Percentiles rank a stretch among this genome's conserved stretches.
Evolutionary conservation across 345 rosid species (phyloP).

Genomic region (Gossypium bickii): DNA sequence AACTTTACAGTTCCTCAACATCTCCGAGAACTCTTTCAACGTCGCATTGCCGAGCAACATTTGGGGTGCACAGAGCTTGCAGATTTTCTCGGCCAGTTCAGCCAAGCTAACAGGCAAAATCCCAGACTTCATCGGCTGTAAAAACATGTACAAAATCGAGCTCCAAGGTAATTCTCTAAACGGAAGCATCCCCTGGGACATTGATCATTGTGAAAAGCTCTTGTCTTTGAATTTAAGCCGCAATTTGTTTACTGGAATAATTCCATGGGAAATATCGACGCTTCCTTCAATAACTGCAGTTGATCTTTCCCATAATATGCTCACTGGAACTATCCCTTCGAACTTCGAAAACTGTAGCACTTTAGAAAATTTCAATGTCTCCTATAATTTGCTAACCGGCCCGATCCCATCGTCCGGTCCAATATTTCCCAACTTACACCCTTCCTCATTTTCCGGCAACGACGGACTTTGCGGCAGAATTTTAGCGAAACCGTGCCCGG

Average conservation of each 20-base stretch:
- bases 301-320: conserved; percentile 71
- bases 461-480: conserved; percentile 76
- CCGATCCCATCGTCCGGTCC: conserved; percentile 67
- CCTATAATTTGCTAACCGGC: conserved; percentile 67
- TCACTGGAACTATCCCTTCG: conserved; percentile 86
- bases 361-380: conserved; percentile 74
- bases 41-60: conserved; percentile 46
- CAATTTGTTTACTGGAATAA: conserved; percentile 69
- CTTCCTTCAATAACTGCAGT: conserved; percentile 68
- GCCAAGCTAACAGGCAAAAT: conserved; percentile 48
- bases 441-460: conserved; percentile 73
- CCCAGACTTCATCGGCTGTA: conserved; percentile 75
- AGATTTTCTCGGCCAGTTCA: conserved; percentile 68
- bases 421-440: conserved; percentile 59
- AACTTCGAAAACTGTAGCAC: conserved; percentile 77
- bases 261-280: conserved; percentile 81
- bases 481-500: conserved; percentile 53
- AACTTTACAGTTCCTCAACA: conserved; percentile 62
- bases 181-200: conserved; percentile 79
- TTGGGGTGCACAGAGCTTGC: conserved; percentile 67
- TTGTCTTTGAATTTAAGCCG: conserved; percentile 57
- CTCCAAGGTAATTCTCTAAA: conserved; percentile 64
- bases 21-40: conserved; percentile 59
- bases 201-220: conserved; percentile 86
- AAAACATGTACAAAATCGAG: conserved; percentile 68